Conservation (phyloP, 306 rosid genomes). For the Hippophae gyantsensis region DNA sequence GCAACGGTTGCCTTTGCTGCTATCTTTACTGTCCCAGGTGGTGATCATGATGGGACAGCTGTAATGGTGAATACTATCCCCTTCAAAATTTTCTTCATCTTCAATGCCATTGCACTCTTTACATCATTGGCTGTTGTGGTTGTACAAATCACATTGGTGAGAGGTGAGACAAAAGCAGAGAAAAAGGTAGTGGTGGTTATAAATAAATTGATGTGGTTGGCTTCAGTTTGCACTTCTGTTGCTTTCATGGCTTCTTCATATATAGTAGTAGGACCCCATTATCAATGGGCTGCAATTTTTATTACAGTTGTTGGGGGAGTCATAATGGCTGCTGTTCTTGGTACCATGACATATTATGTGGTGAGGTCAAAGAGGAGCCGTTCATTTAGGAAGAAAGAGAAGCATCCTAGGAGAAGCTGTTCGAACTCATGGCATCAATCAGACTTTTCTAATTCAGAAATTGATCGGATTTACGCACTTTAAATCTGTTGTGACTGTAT, state of each 20-base stretch:
- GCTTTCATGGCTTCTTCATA: constrained; percentile 91
- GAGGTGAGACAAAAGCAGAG: constrained; percentile 98
- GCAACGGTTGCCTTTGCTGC: constrained; percentile 99
- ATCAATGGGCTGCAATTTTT: constrained; percentile 71
- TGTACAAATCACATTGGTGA: constrained; percentile 88
- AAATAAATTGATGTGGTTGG: constrained; percentile 95
- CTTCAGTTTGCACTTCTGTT: constrained; percentile 89
- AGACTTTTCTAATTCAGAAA: constrained; percentile 81
- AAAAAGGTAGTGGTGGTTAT: constrained; percentile 79
- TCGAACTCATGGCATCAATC: constrained; percentile 92
- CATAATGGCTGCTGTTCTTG: constrained; percentile 86
- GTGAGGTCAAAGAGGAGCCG: constrained; percentile 69
- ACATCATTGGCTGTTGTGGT: constrained; percentile 97
- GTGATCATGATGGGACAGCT: constrained; percentile 63
- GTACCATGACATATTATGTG: constrained; percentile 94
- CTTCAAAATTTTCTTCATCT: constrained; percentile 85
- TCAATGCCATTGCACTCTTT: constrained; percentile 81
- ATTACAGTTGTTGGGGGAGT: constrained; percentile 87
- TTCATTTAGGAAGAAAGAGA: constrained; percentile 61
- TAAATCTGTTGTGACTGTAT: constrained; percentile 24
- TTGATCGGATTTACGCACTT: constrained; percentile 73
- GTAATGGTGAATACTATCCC: constrained; percentile 46
- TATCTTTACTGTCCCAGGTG: constrained; percentile 92
- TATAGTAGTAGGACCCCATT: constrained; percentile 61
- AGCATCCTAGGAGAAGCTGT: constrained; percentile 52